Base-by-base conservation (phyloP, 805 yeast species). In the Teunomyces kruisii region DNA sequence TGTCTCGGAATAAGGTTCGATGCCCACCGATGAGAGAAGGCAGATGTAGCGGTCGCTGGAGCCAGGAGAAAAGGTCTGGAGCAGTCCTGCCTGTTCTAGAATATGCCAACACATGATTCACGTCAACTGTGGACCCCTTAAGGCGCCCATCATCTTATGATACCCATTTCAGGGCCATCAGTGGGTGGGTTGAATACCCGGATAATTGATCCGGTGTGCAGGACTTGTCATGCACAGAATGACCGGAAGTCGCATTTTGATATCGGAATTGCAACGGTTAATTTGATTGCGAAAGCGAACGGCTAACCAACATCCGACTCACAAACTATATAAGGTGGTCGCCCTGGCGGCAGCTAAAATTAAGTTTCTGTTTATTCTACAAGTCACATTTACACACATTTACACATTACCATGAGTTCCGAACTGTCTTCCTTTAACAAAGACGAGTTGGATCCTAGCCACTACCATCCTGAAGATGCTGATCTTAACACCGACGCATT, bases 121-220 rank as follows among this genome's bases (percentile, higher is more conserved):
- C 22, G 6, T 19, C 22, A 19, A 3, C 22, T 19, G 22, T 19
- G 22, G 22, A 3, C 22, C 22, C 22, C 6, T 19, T 19, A 4
- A 6, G 22, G 22, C 3, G 22, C 22, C 22, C 22, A 19, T 19
- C 22, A 19, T 19, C 22, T 6, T 19, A 19, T 19, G 22, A 6
- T 19, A 19, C 22, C 22, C 6, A 6, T 19, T 19, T 6, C 22
- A 19, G 22, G 22, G 28, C 8, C 38, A 22, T 35, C 38, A 35
- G 38, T 22, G n/a, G 38, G 28, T n/a, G 12, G 28, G 15, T 31
- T 32, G 38, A 35, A 22, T 35, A 35, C 15, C 38, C 38, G 38
- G 36, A 33, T 3, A 13, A 9, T 17, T 13, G 15, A 17, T 35
- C 38, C 38, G 38, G 22, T 9, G 15, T 35, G 38, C 38, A 35